Conservation (phyloP, 2,329 filamentous ascomycete species). For the Monilinia fructigena region DNA sequence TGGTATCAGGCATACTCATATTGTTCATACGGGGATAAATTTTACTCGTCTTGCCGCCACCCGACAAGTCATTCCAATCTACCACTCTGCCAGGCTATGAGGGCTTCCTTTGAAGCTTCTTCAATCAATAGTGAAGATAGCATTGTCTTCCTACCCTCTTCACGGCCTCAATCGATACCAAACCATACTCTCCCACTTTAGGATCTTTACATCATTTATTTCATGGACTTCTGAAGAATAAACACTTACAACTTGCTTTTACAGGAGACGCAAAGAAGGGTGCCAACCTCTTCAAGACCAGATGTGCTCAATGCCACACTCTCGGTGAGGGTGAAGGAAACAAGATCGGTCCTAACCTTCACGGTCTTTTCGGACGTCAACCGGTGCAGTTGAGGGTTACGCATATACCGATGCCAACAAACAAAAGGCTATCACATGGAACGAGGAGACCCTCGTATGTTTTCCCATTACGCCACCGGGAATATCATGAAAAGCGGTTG, state of each 20-base stretch:
- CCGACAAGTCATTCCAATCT: background rate
- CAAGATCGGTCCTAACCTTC: conserved; percentile 96
- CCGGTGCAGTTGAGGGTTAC: conserved; percentile 86
- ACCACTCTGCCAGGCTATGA: background rate
- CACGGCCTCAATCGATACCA: background rate
- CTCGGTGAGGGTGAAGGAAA: conserved; percentile 85
- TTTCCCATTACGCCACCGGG: background rate
- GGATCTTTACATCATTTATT: background rate
- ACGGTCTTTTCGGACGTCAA: conserved; percentile 98
- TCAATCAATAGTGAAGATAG: background rate
- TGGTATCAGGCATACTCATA: background rate
- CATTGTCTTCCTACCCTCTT: background rate
- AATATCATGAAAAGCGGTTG: background rate
- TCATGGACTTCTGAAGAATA: background rate
- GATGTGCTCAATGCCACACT: conserved; percentile 98
- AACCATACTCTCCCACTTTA: background rate
- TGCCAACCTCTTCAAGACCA: conserved; percentile 98
- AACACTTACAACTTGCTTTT: background rate
- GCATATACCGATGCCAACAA: conserved; percentile 99
- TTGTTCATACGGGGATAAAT: background rate
- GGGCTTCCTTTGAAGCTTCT: background rate
- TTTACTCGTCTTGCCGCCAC: background rate
- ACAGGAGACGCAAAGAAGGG: conserved; percentile 92
- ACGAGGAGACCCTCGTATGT: conserved; percentile 77
- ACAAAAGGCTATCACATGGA: conserved; percentile 88